Base-by-base conservation (phyloP, 1,284 basidiomycete genomes). In the Trichosporon sp. region DNA sequence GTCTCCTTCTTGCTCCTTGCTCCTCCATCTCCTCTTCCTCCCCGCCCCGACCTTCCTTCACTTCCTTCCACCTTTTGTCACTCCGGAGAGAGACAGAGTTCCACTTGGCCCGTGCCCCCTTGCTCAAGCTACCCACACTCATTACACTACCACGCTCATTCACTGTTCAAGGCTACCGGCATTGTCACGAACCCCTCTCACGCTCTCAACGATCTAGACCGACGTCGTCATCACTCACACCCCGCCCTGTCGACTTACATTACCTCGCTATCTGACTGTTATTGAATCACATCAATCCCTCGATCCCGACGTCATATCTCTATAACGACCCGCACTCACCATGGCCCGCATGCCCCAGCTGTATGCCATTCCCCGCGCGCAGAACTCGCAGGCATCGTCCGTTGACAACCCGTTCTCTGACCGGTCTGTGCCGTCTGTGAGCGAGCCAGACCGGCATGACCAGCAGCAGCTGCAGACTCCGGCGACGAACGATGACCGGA, bases 331-430 rank as follows among this genome's bases (percentile, higher is more conserved):
- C 23, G n/a, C n/a, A n/a, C n/a, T n/a, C n/a, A 33, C 49, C 21
- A 64, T 60, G 63, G 29, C 63, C 59, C 63, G 63, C n/a, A 57
- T 64, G 25, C 63, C 63, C 25, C 63, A 64, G 37, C 21, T 64
- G 54, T 64, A 64, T 27, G 23, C 40, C 13, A 40, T 59, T 10
- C 59, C 25, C 10, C 32, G n/a, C 21, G 19, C 21, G 21, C 29
- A 33, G 33, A 33, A 54, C 25, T 27, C 58, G 25, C 58, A 37
- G n/a, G 13, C 23, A 29, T 29, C 54, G 19, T 9, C 27, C 21
- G 16, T 25, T 4, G 60, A 49, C 21, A 54, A 63, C 58, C 62
- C 62, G 14, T 63, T 63, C 29, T 54, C 49, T 27, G 49, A 54
- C 27, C 49, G 49, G 27, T 54, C 49, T 8, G 49, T 54, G 14